Evolutionary conservation across 2,329 filamentous ascomycete genomes (phyloP).

Genomic region (Pezicula neosporulosa): DNA sequence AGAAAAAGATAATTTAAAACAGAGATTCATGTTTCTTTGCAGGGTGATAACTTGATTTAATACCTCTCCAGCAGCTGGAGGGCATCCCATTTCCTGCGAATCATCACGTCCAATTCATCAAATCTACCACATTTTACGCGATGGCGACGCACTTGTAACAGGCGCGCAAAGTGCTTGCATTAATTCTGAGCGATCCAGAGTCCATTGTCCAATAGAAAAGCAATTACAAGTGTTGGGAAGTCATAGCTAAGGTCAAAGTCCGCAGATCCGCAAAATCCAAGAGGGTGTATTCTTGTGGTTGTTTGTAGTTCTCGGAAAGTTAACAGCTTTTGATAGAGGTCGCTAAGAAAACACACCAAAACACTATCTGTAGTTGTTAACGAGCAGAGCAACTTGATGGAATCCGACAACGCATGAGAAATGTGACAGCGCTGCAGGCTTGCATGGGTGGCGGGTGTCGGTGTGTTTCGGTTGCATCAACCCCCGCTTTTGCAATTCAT

Average conservation of each 20-base stretch:
- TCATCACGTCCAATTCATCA: slow-evolving; percentile 17
- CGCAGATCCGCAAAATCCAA: slow-evolving; percentile 7
- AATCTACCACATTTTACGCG: slow-evolving; percentile 3
- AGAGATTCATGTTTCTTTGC: slow-evolving; percentile 1
- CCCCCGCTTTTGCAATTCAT: not conserved
- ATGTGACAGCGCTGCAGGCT: slow-evolving; percentile 11
- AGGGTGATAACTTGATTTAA: slow-evolving; percentile 9
- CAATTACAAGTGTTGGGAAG: slow-evolving; percentile 10
- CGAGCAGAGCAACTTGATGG: slow-evolving; percentile 1
- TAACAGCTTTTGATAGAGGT: not conserved
- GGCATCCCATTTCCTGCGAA: slow-evolving; percentile 5
- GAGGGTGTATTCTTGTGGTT: not conserved
- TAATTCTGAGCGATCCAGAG: slow-evolving; percentile 3
- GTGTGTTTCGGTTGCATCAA: slow-evolving; percentile 8
- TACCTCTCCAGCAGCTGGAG: slow-evolving; percentile 6
- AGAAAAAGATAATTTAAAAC: not conserved
- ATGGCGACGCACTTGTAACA: not conserved
- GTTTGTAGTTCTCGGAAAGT: not conserved
- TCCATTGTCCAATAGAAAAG: not conserved
- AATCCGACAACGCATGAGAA: slow-evolving; percentile 11
- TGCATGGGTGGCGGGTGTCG: slow-evolving; percentile 6
- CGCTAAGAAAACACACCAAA: slow-evolving; percentile 10
- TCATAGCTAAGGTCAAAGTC: slow-evolving; percentile 2
- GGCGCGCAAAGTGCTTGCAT: slow-evolving; percentile 19
- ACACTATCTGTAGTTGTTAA: slow-evolving; percentile 13